Base-by-base conservation (phyloP, 176 grass and related monocot genomes). In the Avena atlantica region DNA sequence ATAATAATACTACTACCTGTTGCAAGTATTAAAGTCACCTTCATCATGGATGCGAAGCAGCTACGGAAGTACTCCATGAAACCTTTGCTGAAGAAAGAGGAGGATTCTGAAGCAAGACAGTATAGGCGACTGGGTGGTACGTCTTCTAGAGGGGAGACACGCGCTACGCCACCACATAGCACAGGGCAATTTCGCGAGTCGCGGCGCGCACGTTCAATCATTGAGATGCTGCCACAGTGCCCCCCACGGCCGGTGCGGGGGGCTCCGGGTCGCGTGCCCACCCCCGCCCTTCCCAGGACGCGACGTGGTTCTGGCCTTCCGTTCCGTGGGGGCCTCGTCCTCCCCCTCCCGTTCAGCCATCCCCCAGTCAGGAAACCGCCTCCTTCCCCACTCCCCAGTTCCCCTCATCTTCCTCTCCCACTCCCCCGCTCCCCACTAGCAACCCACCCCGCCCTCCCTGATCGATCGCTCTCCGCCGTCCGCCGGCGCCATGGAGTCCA, bases 401-500 rank as follows among this genome's bases (percentile, higher is more conserved):
- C 65, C 12, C 78, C 31, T 42, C 73, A 31, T 23, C 62, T 29
- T 34, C 53, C 14, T 16, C 52, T 5, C 64, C 29, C 20, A 69
- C 66, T 73, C 82, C 57, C 44, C 3, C 62, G 12, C 72, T 59
- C 62, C 4, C 25, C 25, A 15, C 76, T 58, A 25, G 71, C 45
- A 50, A 13, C 71, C 71, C 71, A 74, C 45, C 21, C 17, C 31
- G 59, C 71, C 51, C 61, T 52, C 57, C 72, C 53, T 64, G 84
- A 84, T 79, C 89, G 80, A 23, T n/a, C 57, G 14, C 74, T 61
- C n/a, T 13, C 40, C 40, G 8, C 55, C 16, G 84, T 6, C 55
- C n/a, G 83, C 36, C 70, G 24, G 10, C 25, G 48, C 81, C 66
- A 91, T 91, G 89, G 85, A 88, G 14, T 4, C 75, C 31, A 47